Evolutionary conservation across 495 filamentous ascomycete genomes (phyloP).

Genomic region (Letharia lupina): DNA sequence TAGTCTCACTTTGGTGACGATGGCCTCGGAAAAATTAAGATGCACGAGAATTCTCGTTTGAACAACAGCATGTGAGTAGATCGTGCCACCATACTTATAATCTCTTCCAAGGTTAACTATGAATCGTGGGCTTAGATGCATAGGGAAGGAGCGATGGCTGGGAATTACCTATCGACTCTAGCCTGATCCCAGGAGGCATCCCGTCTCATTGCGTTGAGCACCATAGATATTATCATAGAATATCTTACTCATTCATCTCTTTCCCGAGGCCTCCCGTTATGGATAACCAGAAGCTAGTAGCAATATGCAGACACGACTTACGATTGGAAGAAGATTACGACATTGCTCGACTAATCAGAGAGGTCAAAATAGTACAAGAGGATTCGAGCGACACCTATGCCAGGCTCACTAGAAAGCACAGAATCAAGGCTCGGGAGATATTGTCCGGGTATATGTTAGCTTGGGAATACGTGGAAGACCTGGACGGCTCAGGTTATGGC

Average conservation of each 20-base stretch:
- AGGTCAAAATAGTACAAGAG: neutral
- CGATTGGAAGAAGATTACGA: neutral
- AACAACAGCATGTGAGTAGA: neutral
- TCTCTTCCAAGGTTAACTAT: neutral
- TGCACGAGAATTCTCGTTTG: neutral
- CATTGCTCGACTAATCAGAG: neutral
- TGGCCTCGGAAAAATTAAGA: neutral
- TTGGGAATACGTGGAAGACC: neutral
- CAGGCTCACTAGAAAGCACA: neutral
- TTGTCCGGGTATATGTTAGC: neutral
- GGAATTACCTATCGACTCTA: neutral
- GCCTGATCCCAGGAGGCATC: neutral
- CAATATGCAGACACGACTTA: neutral
- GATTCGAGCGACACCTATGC: neutral
- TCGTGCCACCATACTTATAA: neutral
- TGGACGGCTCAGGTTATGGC: neutral
- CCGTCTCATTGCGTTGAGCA: neutral
- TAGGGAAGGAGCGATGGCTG: neutral
- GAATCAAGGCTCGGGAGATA: neutral
- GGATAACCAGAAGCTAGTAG: neutral
- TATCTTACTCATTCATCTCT: neutral
- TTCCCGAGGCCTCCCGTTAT: neutral
- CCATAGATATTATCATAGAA: neutral
- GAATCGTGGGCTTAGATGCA: neutral
- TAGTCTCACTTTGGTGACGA: conserved; percentile 21